Percentiles rank a stretch among this genome's conserved stretches.
phyloP scores from a whole-genome alignment of 768 basidiomycete species.

The Kwoniella mangroviensis region DNA sequence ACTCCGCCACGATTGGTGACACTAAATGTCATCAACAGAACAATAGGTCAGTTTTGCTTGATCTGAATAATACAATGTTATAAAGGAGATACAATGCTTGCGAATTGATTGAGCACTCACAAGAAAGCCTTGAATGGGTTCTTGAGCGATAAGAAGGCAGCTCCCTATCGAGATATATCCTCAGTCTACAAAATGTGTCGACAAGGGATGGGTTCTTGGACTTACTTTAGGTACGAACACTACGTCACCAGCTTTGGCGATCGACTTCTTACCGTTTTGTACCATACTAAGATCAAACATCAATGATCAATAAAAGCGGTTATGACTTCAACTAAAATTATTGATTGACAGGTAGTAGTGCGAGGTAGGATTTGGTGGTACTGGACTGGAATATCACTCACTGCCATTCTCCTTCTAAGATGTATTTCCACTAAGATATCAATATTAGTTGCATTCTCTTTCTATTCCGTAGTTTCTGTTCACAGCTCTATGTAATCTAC shows the following conservation, averaged over 20 bases:
- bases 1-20: constrained; percentile 11
- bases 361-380: not conserved
- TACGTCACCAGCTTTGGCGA: constrained; percentile 15
- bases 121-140: constrained; percentile 20
- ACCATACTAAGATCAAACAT: not conserved
- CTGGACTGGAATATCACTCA: not conserved
- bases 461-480: too few species aligned
- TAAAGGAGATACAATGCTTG: too few species aligned
- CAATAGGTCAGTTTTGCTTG: too few species aligned
- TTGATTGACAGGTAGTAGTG: not conserved
- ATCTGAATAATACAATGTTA: too few species aligned
- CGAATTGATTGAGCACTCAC: constrained; percentile 5
- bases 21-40: too few species aligned
- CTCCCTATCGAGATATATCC: not conserved
- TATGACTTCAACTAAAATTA: too few species aligned
- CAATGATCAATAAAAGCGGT: too few species aligned
- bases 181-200: not conserved
- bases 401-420: constrained; percentile 21
- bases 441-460: not conserved
- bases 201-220: too few species aligned
- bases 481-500: too few species aligned
- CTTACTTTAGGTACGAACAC: constrained; percentile 10
- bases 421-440: constrained; percentile 9
- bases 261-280: constrained; percentile 8
- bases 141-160: constrained; percentile 10